Evolutionary conservation across 2,329 filamentous ascomycete species (phyloP).

Genomic region (Diaporthe citrichinensis): DNA sequence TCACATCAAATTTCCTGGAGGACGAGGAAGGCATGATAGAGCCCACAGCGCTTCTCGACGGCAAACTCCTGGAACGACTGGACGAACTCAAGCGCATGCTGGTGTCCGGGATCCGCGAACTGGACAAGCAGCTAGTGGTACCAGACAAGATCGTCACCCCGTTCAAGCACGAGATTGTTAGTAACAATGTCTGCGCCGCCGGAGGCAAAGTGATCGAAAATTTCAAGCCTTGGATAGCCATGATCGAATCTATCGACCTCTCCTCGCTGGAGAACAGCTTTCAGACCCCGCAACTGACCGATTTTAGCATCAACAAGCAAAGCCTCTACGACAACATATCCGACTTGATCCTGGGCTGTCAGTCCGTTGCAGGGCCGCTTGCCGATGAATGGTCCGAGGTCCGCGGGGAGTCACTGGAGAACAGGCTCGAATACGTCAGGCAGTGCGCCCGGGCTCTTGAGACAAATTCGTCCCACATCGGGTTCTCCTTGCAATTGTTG

Average conservation of each 20-base stretch:
- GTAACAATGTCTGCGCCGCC: constrained; percentile 84
- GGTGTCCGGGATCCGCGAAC: constrained; percentile 85
- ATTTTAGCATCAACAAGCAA: constrained; percentile 93
- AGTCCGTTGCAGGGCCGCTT: constrained; percentile 90
- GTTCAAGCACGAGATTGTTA: constrained; percentile 82
- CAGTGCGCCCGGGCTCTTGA: constrained; percentile 85
- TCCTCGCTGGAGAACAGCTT: constrained; percentile 82
- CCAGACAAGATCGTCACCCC: constrained; percentile 87
- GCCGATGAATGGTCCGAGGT: constrained; percentile 96
- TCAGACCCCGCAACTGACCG: constrained; percentile 86
- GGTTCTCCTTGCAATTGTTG: constrained; percentile 88
- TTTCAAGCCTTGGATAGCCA: constrained; percentile 90
- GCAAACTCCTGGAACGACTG: constrained; percentile 82
- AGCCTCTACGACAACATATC: constrained; percentile 93
- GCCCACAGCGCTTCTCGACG: constrained; percentile 81
- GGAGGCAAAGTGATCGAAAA: constrained; percentile 87
- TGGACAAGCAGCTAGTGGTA: constrained; percentile 86
- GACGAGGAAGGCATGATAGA: constrained; percentile 82
- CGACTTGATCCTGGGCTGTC: constrained; percentile 88
- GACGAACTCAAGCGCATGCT: constrained; percentile 90
- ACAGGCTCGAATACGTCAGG: constrained; percentile 84
- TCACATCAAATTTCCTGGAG: constrained; percentile 87
- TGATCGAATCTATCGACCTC: constrained; percentile 93
- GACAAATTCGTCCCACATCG: constrained; percentile 87
- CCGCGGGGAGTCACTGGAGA: constrained; percentile 90